Evolutionary conservation across 805 yeast species (phyloP), one percentile per base, ranked within the genome.

Genomic region (Candida awuae): DNA sequence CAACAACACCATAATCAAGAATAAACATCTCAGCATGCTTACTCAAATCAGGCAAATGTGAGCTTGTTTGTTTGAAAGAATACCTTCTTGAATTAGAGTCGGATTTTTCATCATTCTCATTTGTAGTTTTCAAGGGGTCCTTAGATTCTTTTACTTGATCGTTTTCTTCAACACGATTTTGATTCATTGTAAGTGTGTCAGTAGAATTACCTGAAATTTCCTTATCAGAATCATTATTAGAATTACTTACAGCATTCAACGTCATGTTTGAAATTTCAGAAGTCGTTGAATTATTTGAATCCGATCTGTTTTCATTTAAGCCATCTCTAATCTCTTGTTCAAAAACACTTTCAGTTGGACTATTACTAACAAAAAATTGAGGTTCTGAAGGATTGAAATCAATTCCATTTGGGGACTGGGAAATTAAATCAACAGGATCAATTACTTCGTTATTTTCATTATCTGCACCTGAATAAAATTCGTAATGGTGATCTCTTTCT

Each of bases 351-450:
- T 56, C 57, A 3, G 61, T 45, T 6, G 63, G 62, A 42, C 62
- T 59, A n/a, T 43, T 32, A 26, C 57, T 52, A 5, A 88, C 80
- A 60, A 87, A 87, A 53, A 73, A 85, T 53, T 87, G 96, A 0
- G 97, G 97, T 54, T 87, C 97, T 13, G 87, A 77, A 0, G 97
- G 96, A 56, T 87, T 86, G 57, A 85, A 84, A n/a, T 80, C 77
- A 37, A 62, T 55, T 19, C 31, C 32, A 12, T 41, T 39, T 12
- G 45, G 38, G 4, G 39, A 34, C 12, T 30, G 21, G 14, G 49
- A 32, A 12, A 28, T 19, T 19, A 33, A 8, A 7, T 19, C 34
- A n/a, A 14, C 34, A 8, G 23, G 3, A 32, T 65, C 68, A 39
- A 40, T 8, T 10, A 18, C 29, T 9, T 30, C 34, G n/a, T 35